Conservation (phyloP, 225 moss, liverwort and hornwort genomes). For the Lunularia cruciata region DNA sequence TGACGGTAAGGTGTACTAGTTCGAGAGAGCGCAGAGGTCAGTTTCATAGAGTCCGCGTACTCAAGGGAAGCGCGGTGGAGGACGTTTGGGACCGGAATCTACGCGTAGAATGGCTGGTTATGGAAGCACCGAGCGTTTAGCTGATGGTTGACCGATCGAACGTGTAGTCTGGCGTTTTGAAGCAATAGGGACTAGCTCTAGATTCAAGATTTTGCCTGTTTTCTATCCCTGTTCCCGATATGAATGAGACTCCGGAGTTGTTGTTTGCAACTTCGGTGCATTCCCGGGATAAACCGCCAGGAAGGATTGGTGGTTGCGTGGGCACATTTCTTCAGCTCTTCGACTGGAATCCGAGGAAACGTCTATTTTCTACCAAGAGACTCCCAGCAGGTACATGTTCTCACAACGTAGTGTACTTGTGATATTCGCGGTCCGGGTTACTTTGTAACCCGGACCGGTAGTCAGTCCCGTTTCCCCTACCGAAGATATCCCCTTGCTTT, state of each 20-base stretch:
- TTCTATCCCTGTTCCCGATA: constrained; percentile 37
- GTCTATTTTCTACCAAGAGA: constrained; percentile 67
- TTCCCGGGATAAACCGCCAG: constrained; percentile 48
- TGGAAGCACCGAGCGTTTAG: neutral
- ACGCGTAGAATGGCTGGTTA: neutral
- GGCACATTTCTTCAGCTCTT: constrained; percentile 50
- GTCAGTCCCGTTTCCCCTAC: too few species aligned
- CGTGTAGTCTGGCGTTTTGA: neutral
- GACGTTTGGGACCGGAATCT: too few species aligned
- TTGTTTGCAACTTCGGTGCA: constrained; percentile 45
- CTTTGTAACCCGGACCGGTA: too few species aligned
- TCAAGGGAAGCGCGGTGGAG: too few species aligned
- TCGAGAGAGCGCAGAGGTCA: neutral
- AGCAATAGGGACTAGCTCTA: constrained; percentile 22
- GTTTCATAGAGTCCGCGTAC: too few species aligned
- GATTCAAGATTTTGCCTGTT: constrained; percentile 37
- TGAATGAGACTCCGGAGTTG: constrained; percentile 53
- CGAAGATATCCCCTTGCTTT: too few species aligned
- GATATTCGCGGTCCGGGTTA: too few species aligned
- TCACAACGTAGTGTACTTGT: too few species aligned
- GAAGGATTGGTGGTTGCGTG: constrained; percentile 52
- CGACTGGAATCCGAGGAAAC: constrained; percentile 76
- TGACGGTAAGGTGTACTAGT: neutral
- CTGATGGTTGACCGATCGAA: neutral
- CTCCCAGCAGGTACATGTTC: constrained; percentile 62